Conservation (phyloP, 2,329 filamentous ascomycete genomes). For the Stagonosporopsis tanaceti region DNA sequence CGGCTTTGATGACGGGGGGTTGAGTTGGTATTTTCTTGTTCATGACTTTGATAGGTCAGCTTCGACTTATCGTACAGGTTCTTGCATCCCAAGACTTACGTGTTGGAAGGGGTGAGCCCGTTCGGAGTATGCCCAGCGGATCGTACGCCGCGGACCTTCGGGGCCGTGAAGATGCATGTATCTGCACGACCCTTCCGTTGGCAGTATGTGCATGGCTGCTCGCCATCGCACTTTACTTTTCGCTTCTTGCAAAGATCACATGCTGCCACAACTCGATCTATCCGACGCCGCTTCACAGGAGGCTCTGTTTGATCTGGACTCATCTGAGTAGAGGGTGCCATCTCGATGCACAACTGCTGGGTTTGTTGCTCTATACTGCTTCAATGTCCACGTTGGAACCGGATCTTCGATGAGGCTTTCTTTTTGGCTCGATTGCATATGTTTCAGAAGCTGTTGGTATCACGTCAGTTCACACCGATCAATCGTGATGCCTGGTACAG, state of each 20-base stretch:
- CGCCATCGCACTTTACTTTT: conserved; percentile 61
- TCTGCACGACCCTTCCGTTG: conserved; percentile 51
- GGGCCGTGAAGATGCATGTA: conserved; percentile 53
- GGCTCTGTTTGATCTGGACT: conserved; percentile 3
- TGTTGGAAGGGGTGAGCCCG: conserved; percentile 4
- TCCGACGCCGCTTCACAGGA: conserved; percentile 33
- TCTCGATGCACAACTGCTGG: neutral
- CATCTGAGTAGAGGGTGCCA: neutral
- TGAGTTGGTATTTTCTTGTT: conserved; percentile 6
- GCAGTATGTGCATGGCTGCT: conserved; percentile 61
- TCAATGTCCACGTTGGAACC: neutral
- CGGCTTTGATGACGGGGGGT: conserved; percentile 14
- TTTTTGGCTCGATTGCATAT: neutral
- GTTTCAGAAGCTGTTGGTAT: neutral
- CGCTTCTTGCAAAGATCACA: conserved; percentile 44
- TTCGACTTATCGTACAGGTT: neutral
- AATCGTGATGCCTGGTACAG: neutral
- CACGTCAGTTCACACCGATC: conserved; percentile 10
- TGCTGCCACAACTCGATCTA: conserved; percentile 40
- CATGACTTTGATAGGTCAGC: conserved; percentile 9
- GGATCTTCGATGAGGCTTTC: neutral
- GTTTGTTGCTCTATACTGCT: neutral
- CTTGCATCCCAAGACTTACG: neutral
- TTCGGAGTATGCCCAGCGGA: conserved; percentile 43
- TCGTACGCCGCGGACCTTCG: conserved; percentile 43